phyloP scores from a whole-genome alignment of 305 asterid species.

The Coffea humblotiana region DNA sequence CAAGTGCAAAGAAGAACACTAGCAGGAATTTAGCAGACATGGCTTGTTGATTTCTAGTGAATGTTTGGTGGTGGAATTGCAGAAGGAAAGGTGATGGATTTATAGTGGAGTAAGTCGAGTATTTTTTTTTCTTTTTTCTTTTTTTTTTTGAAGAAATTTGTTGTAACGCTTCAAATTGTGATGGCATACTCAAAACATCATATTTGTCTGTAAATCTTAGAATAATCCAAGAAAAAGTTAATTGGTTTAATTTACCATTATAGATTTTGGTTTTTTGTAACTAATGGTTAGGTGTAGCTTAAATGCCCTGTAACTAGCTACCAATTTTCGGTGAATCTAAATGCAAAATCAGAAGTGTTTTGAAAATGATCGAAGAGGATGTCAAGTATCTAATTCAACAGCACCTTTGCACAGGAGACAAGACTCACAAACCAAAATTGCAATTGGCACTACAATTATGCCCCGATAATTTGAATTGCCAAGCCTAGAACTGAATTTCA shows the following conservation, averaged over 20 bases:
- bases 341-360: background rate
- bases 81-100: background rate
- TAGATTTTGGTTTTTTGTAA: background rate
- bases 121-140: too few species aligned
- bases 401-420: too few species aligned
- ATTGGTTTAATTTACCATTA: background rate
- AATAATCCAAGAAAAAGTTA: background rate
- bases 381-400: too few species aligned
- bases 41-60: background rate
- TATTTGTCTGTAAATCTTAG: background rate
- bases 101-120: background rate
- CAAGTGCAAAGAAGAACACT: background rate
- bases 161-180: background rate
- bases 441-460: too few species aligned
- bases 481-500: too few species aligned
- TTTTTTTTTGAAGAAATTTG: background rate
- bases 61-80: background rate
- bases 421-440: too few species aligned
- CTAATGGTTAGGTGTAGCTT: background rate
- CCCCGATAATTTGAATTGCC: too few species aligned
- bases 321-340: too few species aligned
- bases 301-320: background rate
- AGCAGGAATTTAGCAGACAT: conserved; percentile 5
- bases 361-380: too few species aligned
- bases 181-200: background rate